These are phyloP conservation scores for Phytophthora sansomeana DNA, from an alignment of 352 stramenopile genomes.

Conservation along the genomic window DNA sequence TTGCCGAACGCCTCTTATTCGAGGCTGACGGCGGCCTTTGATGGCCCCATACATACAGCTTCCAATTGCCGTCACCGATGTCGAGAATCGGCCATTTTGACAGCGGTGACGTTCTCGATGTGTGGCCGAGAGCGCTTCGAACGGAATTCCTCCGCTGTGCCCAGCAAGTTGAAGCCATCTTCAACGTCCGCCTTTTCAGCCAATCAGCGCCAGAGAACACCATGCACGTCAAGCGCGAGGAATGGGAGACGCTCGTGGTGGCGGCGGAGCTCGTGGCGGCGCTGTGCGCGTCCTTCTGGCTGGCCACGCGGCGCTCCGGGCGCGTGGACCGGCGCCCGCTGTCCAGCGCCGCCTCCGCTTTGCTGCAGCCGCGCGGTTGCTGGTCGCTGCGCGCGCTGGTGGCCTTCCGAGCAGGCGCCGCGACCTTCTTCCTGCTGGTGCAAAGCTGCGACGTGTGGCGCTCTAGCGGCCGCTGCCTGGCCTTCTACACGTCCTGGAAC, in stretches of 20 bases:
- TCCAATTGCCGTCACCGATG: too few relatives aligned
- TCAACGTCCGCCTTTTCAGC: conserved; percentile 13
- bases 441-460: conserved; percentile 71
- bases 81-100: too few relatives aligned
- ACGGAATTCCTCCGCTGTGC: neutral
- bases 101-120: too few relatives aligned
- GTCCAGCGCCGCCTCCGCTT: conserved; percentile 28
- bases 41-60: neutral
- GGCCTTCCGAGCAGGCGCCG: conserved; percentile 41
- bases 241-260: conserved; percentile 68
- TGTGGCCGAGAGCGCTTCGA: too few relatives aligned
- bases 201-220: conserved; percentile 10
- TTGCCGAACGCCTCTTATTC: conserved; percentile 4
- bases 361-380: conserved; percentile 54
- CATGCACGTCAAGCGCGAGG: conserved; percentile 32
- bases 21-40: neutral
- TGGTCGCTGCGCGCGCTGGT: conserved; percentile 56
- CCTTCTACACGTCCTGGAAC: conserved; percentile 91
- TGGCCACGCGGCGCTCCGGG: conserved; percentile 47
- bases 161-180: conserved; percentile 20
- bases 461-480: conserved; percentile 54
- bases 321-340: conserved; percentile 46
- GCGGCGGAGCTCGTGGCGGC: conserved; percentile 53
- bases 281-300: conserved; percentile 54
- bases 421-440: conserved; percentile 62